Base-by-base conservation (phyloP, 805 yeast species). In the Kuraishia piskuri region DNA sequence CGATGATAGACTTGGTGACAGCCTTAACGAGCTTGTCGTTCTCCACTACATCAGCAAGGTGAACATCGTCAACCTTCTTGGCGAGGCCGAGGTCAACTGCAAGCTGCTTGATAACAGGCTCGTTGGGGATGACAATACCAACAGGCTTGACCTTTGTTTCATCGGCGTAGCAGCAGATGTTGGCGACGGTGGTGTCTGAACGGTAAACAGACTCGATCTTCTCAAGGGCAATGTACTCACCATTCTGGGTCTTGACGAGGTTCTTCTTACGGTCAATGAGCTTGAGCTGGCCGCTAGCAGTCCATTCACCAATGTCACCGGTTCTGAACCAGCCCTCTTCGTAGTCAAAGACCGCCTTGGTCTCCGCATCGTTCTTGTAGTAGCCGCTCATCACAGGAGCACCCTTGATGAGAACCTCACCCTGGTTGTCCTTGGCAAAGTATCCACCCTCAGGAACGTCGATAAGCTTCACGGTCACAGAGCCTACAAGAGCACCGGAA, bases 241-340 rank as follows among this genome's bases (percentile, higher is more conserved):
- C 99, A 68, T 94, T 92, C 63, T 81, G 77, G 20, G 99, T 94
- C 79, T 94, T 94, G 62, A 94, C 96, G 70, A 94, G 78, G 69
- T 94, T 94, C 83, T 94, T 94, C 77, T 83, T 88, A 68, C 99
- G 87, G 73, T 94, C 99, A 68, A 94, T 88, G 56, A 94, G 76
- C 66, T 79, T 82, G 65, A 94, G 76, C 54, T 82, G 84, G 59
- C 98, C 98, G 58, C 76, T 78, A 24, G 82, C 56, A 47, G 91
- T 79, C 96, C 97, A 90, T 75, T 89, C 90, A 66, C 92, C 97
- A 70, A 94, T 90, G 69, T 94, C 99, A 70, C 99, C 99, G 36
- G 98, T 94, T 67, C 76, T 79, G 76, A 94, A 94, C 97, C 97
- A 94, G 22, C 91, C 95, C 61, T 88, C 91, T 56, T 86, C 87